Percentiles rank a stretch among this genome's conserved stretches.
Conservation (phyloP, 2,329 filamentous ascomycete genomes). For the Lachnellula subtilissima region DNA sequence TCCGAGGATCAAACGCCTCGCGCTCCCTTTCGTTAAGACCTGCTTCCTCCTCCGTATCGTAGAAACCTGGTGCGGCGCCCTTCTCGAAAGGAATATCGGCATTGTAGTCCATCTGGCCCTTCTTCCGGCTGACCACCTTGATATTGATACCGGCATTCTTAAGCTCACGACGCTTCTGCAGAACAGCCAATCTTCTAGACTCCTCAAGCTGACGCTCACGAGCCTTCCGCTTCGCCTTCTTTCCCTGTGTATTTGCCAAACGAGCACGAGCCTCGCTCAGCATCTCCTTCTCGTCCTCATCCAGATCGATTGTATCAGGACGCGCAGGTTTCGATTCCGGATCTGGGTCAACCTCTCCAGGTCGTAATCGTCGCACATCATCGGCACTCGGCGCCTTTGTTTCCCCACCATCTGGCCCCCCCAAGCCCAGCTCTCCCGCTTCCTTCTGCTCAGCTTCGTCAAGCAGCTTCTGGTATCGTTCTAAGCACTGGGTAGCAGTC, state of each 20-base stretch:
- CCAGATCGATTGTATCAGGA: slow-evolving; percentile 94
- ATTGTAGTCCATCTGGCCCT: slow-evolving; percentile 99
- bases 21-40: slow-evolving; percentile 76
- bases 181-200: slow-evolving; percentile 77
- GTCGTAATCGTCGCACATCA: slow-evolving; percentile 80
- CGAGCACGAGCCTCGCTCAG: slow-evolving; percentile 93
- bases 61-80: slow-evolving; percentile 81
- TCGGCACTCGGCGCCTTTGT: slow-evolving; percentile 84
- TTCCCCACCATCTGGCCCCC: slow-evolving; percentile 82
- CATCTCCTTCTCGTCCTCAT: slow-evolving; percentile 99
- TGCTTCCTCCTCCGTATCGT: slow-evolving; percentile 84
- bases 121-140: slow-evolving; percentile 85
- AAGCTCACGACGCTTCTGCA: slow-evolving; percentile 93
- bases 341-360: slow-evolving; percentile 94
- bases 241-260: slow-evolving; percentile 95
- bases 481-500: slow-evolving; percentile 93
- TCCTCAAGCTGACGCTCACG: slow-evolving; percentile 93
- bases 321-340: slow-evolving; percentile 93
- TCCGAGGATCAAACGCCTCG: slow-evolving; percentile 83
- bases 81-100: slow-evolving; percentile 98
- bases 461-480: slow-evolving; percentile 92
- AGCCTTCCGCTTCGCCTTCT: slow-evolving; percentile 97
- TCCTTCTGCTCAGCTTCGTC: slow-evolving; percentile 94
- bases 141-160: slow-evolving; percentile 98
- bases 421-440: slow-evolving; percentile 71